These are phyloP conservation scores for Syzygium aromaticum DNA, from an alignment of 345 rosid species.

Conservation along the genomic window DNA sequence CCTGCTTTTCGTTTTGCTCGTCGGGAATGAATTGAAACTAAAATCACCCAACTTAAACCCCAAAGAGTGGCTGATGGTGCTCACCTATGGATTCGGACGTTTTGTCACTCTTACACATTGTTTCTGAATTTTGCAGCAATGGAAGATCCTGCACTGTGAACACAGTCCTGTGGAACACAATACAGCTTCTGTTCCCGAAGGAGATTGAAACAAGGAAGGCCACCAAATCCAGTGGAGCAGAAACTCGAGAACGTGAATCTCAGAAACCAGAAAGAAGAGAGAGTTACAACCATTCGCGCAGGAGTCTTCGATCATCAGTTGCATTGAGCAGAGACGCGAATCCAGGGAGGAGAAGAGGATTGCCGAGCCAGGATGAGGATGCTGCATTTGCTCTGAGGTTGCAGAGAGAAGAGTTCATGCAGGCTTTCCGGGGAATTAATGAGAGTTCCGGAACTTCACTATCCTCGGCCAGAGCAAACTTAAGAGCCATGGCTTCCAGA, in stretches of 20 bases:
- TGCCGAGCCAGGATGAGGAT: slow-evolving; percentile 54
- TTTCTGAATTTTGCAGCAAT: slow-evolving; percentile 34
- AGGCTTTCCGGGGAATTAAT: slow-evolving; percentile 30
- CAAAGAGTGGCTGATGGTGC: background rate
- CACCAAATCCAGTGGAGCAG: slow-evolving; percentile 9
- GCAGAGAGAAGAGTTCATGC: slow-evolving; percentile 80
- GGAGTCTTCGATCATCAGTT: slow-evolving; percentile 9
- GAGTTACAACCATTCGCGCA: background rate
- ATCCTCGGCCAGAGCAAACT: slow-evolving; percentile 64
- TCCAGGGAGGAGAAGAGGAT: slow-evolving; percentile 23
- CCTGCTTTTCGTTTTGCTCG: background rate
- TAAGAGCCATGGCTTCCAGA: slow-evolving; percentile 91
- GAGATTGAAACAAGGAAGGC: slow-evolving; percentile 82
- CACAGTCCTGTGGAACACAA: slow-evolving; percentile 97
- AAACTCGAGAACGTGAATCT: slow-evolving; percentile 9
- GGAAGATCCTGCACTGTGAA: slow-evolving; percentile 83
- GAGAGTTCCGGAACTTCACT: slow-evolving; percentile 15
- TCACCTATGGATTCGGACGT: background rate
- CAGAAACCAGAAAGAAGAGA: slow-evolving; percentile 9
- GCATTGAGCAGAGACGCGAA: slow-evolving; percentile 14
- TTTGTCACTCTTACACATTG: background rate
- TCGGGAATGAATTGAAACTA: background rate
- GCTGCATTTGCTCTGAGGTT: slow-evolving; percentile 74
- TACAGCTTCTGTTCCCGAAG: slow-evolving; percentile 83
- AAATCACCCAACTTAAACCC: background rate